Percentiles rank a stretch among this genome's conserved stretches.
phyloP scores from a whole-genome alignment of 305 asterid species.

The Fraxinus ornus region DNA sequence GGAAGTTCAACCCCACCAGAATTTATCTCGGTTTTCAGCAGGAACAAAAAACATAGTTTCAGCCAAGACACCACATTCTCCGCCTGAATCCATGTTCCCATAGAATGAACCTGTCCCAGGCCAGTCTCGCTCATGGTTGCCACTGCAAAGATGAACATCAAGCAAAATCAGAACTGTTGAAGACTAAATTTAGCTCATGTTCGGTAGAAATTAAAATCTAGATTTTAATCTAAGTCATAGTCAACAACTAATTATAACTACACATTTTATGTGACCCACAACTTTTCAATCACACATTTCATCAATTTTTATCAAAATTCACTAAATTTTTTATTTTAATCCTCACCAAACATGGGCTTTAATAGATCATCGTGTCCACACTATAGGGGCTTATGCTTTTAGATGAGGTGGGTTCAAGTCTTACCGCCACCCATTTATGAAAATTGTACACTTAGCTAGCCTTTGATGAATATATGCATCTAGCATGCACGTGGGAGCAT shows the following conservation, averaged over 20 bases:
- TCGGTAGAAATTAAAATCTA: no score
- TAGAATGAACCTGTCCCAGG: slow-evolving; percentile 90
- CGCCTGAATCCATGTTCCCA: slow-evolving; percentile 76
- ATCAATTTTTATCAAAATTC: no score
- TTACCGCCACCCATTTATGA: not conserved
- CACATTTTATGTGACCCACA: no score
- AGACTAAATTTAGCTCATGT: not conserved
- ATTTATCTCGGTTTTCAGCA: slow-evolving; percentile 84
- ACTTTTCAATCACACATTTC: no score
- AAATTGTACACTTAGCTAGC: not conserved
- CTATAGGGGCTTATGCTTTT: not conserved
- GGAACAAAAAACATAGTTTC: slow-evolving; percentile 79
- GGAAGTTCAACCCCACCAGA: slow-evolving; percentile 51
- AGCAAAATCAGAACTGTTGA: not conserved
- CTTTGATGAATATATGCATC: not conserved
- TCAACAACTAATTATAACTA: no score
- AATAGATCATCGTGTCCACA: not conserved
- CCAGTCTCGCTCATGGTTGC: slow-evolving; percentile 99
- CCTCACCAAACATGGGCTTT: no score
- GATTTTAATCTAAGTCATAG: no score
- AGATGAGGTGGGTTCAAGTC: not conserved
- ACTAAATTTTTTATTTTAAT: no score
- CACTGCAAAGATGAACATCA: slow-evolving; percentile 46
- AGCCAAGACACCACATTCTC: slow-evolving; percentile 92
- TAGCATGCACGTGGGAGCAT: not conserved